A percentile compares a stretch with the other conserved stretches of the same genome.
Conservation (phyloP, 2,329 filamentous ascomycete genomes). For the Cladosporium sp. region DNA sequence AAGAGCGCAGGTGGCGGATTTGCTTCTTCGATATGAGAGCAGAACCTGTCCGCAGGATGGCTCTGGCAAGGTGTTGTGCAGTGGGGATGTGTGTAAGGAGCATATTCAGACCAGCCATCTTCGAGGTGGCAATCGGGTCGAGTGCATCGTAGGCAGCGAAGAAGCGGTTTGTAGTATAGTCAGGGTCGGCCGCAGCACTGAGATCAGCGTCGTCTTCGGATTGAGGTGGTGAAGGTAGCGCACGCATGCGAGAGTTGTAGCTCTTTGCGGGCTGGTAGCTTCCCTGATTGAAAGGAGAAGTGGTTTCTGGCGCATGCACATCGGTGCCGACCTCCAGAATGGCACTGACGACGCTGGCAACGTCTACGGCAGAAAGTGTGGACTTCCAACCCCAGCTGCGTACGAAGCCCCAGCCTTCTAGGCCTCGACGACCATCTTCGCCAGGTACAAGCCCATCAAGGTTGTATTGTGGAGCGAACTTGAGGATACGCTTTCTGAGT, state of each 20-base stretch:
- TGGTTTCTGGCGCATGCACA: constrained; percentile 21
- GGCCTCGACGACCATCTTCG: constrained; percentile 64
- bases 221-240: constrained; percentile 36
- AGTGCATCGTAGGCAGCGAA: constrained; percentile 62
- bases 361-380: constrained; percentile 87
- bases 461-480: constrained; percentile 90
- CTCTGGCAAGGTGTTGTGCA: constrained; percentile 85
- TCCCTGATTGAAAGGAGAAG: constrained; percentile 14
- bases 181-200: constrained; percentile 38
- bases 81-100: constrained; percentile 75
- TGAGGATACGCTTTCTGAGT: constrained; percentile 78
- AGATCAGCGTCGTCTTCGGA: constrained; percentile 33
- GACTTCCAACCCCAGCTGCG: constrained; percentile 97
- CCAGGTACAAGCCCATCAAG: constrained; percentile 89
- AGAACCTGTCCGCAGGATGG: constrained; percentile 90
- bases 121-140: constrained; percentile 43
- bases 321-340: constrained; percentile 79
- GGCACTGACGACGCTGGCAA: constrained; percentile 87
- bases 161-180: constrained; percentile 54
- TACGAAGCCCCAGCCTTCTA: constrained; percentile 96
- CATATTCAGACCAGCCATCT: constrained; percentile 64
- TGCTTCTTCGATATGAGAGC: constrained; percentile 90
- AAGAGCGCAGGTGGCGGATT: constrained; percentile 87
- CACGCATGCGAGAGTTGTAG: constrained; percentile 32
- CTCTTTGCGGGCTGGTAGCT: constrained; percentile 21